These are phyloP conservation scores for Lepidium campestre DNA, from an alignment of 441 rosid genomes.

Conservation along the genomic window DNA sequence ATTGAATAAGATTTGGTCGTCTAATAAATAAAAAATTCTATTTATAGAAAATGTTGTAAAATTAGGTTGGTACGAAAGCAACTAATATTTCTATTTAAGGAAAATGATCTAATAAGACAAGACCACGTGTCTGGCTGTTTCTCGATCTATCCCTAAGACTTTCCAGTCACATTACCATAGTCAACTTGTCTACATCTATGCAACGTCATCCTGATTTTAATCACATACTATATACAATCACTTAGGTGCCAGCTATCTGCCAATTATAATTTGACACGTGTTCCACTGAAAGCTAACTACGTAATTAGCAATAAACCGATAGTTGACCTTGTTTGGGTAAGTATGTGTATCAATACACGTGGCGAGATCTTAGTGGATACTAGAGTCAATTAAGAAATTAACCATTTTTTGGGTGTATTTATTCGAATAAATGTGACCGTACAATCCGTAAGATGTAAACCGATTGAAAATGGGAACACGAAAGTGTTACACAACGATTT, in stretches of 20 bases:
- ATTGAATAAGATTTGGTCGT: slow-evolving; percentile 31
- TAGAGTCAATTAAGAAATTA: not conserved
- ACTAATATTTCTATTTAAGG: slow-evolving; percentile 27
- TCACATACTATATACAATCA: not conserved
- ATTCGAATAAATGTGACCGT: too few species aligned
- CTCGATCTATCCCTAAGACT: slow-evolving; percentile 7
- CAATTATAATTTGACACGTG: not conserved
- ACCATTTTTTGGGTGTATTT: not conserved
- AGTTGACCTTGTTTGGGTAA: slow-evolving; percentile 16
- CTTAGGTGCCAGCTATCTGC: not conserved
- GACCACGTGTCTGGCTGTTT: slow-evolving; percentile 24
- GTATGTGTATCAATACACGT: not conserved
- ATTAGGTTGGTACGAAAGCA: slow-evolving; percentile 26
- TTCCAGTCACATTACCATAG: slow-evolving; percentile 20
- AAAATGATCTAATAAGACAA: slow-evolving; percentile 26
- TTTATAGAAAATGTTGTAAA: slow-evolving; percentile 25
- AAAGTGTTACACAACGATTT: too few species aligned
- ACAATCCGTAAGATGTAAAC: too few species aligned
- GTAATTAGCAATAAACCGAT: not conserved
- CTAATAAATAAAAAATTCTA: slow-evolving; percentile 23
- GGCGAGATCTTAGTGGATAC: not conserved
- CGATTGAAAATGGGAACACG: too few species aligned
- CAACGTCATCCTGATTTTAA: slow-evolving; percentile 1
- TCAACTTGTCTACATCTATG: slow-evolving; percentile 23
- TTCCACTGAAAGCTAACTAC: not conserved